Base-by-base conservation (phyloP, 2,329 filamentous ascomycete species). In the Myotisia sp. region DNA sequence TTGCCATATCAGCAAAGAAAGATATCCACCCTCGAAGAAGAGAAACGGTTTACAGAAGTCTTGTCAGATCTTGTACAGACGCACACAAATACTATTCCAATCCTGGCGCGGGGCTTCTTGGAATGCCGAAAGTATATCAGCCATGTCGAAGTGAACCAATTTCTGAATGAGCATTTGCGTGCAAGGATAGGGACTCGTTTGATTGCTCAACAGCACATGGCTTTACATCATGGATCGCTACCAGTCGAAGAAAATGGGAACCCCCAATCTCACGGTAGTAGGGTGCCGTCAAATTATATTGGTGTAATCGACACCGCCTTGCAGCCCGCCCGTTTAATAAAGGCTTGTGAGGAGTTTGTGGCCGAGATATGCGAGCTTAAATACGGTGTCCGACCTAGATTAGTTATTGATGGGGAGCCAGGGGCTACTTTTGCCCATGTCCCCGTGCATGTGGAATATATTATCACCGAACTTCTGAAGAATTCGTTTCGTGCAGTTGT, bases 331-430 rank as follows among this genome's bases (percentile, higher is more conserved):
- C 70, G 73, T 29, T 82, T 87, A 26, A 74, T 95, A 27, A 76
- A 86, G 46, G 71, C 74, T 5, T 95, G 87, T 58, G 86, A 86
- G 34, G 76, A 78, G 39, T 92, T 90, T 41, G 90, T 98, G 0
- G 83, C 82, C 24, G 90, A 95, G 51, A 93, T 95, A 41, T 95
- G 87, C 62, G 90, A 95, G 63, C 70, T 94, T 22, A 87, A 90
- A 42, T 98, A 98, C 51, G 90, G 90, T 33, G 75, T 92, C 1
- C 74, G 90, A 0, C 90, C 90, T 0, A 70, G 68, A 2, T 69
- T 93, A 48, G 62, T 77, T 29, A 79, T 98, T 48, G 80, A 86
- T 44, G 90, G 90, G 43, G 79, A 92, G 53, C 76, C 80, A 0
- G 76, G 80, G 33, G 84, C 86, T n/a, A 78, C 76, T 0, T 92